Conservation (phyloP, 441 rosid genomes). For the Hura crepitans region DNA sequence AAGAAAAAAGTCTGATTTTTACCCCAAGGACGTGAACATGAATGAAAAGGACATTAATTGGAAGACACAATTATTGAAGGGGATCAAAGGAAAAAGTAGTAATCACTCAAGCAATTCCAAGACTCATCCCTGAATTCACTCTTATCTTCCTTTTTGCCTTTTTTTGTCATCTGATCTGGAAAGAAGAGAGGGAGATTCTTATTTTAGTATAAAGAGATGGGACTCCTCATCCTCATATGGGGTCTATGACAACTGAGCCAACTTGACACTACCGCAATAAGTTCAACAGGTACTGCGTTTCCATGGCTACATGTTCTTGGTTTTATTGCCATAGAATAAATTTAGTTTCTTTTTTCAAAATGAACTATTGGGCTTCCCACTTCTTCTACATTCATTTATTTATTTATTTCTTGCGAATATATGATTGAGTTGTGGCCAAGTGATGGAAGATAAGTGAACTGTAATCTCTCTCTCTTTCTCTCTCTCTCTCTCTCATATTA, state of each 20-base stretch:
- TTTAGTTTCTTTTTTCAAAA: slow-evolving; percentile 22
- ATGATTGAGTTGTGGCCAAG: slow-evolving; percentile 22
- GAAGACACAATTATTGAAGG: slow-evolving; percentile 50
- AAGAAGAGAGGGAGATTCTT: slow-evolving; percentile 31
- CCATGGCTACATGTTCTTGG: slow-evolving; percentile 25
- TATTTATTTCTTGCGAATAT: slow-evolving; percentile 7
- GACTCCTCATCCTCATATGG: slow-evolving; percentile 34
- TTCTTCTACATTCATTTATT: slow-evolving; percentile 17
- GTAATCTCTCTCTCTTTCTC: slow-evolving; percentile 3
- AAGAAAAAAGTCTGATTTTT: slow-evolving; percentile 20
- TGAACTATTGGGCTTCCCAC: slow-evolving; percentile 12
- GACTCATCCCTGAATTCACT: slow-evolving; percentile 35
- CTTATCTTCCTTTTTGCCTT: slow-evolving; percentile 38
- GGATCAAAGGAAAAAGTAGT: slow-evolving; percentile 40
- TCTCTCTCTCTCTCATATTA: slow-evolving; percentile 23
- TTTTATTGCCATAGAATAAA: slow-evolving; percentile 23
- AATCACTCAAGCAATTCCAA: slow-evolving; percentile 31
- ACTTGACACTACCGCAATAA: slow-evolving; percentile 30
- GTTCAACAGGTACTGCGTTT: slow-evolving; percentile 23
- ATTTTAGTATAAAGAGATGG: slow-evolving; percentile 29
- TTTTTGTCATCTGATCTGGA: slow-evolving; percentile 46
- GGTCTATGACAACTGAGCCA: slow-evolving; percentile 50
- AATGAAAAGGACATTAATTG: slow-evolving; percentile 37
- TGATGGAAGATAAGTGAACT: not conserved
- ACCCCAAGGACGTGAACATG: slow-evolving; percentile 26